Conservation (phyloP, 805 yeast species). For the Candida nonsorbophila region DNA sequence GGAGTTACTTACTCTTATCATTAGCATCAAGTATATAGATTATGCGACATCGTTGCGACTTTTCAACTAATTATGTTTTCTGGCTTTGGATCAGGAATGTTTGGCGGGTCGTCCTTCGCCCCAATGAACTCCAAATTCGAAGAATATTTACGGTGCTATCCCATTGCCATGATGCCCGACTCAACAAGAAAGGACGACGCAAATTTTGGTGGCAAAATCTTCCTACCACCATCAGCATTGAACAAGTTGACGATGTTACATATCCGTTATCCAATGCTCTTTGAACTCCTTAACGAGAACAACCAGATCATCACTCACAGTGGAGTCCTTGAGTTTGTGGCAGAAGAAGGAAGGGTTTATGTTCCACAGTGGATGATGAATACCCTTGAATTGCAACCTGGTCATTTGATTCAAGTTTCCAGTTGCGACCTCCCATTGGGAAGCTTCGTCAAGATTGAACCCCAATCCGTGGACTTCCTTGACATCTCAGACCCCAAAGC, state of each 20-base stretch:
- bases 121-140: conserved; percentile 49
- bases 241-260: conserved; percentile 85
- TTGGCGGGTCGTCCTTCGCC: conserved; percentile 26
- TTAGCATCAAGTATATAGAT: conserved; percentile 1
- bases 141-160: conserved; percentile 89
- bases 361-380: conserved; percentile 96
- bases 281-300: conserved; percentile 69
- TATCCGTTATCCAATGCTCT: conserved; percentile 94
- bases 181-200: conserved; percentile 65
- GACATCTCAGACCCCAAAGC: conserved; percentile 96
- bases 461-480: conserved; percentile 88
- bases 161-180: conserved; percentile 86
- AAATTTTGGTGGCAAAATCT: conserved; percentile 93
- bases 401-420: conserved; percentile 71
- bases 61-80: conserved; percentile 28
- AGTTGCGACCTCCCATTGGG: conserved; percentile 83
- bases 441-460: conserved; percentile 85
- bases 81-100: conserved; percentile 35
- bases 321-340: conserved; percentile 93
- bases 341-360: conserved; percentile 95
- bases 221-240: conserved; percentile 88
- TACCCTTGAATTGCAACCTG: conserved; percentile 67
- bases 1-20: background rate
- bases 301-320: conserved; percentile 64
- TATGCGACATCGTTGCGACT: conserved; percentile 3